These are phyloP conservation scores for Saccharomycopsis sp. DNA, from an alignment of 805 yeast genomes.

Conservation along the genomic window DNA sequence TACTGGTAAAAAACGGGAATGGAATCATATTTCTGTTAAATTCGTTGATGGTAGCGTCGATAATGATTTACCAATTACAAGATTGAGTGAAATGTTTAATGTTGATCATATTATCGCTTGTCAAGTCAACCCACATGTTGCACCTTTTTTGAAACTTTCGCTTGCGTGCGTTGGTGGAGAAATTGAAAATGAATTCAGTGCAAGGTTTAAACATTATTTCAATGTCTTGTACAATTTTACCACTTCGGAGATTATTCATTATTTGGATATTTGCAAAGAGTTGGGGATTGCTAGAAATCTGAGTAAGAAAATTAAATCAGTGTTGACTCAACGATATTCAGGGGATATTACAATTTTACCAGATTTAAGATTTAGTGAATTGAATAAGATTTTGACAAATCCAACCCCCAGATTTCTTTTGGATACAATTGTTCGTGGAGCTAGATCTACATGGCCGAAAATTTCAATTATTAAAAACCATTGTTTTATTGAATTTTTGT, in stretches of 20 bases:
- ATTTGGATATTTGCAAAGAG: conserved; percentile 64
- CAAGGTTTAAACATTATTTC: conserved; percentile 44
- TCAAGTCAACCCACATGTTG: conserved; percentile 95
- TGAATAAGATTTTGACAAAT: conserved; percentile 60
- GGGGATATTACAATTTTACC: conserved; percentile 95
- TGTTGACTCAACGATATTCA: conserved; percentile 78
- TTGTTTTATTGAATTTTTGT: conserved; percentile 81
- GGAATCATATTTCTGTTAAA: conserved; percentile 72
- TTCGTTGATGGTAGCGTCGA: conserved; percentile 97
- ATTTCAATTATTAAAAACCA: conserved; percentile 79
- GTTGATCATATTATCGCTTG: conserved; percentile 97
- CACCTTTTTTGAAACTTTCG: conserved; percentile 70
- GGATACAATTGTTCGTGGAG: conserved; percentile 72
- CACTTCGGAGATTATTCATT: conserved; percentile 71
- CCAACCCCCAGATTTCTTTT: conserved; percentile 74
- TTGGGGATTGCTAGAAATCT: conserved; percentile 69
- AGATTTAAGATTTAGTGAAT: conserved; percentile 51
- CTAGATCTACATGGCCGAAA: conserved; percentile 92
- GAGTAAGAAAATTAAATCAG: conserved; percentile 64
- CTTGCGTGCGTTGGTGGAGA: conserved; percentile 65
- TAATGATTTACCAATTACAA: conserved; percentile 83
- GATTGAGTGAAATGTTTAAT: conserved; percentile 93
- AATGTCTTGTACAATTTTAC: conserved; percentile 51
- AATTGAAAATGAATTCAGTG: conserved; percentile 52
- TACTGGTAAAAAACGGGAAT: conserved; percentile 68